These are phyloP conservation scores for Lathyrus aphaca DNA, from an alignment of 306 rosid species.

Conservation along the genomic window DNA sequence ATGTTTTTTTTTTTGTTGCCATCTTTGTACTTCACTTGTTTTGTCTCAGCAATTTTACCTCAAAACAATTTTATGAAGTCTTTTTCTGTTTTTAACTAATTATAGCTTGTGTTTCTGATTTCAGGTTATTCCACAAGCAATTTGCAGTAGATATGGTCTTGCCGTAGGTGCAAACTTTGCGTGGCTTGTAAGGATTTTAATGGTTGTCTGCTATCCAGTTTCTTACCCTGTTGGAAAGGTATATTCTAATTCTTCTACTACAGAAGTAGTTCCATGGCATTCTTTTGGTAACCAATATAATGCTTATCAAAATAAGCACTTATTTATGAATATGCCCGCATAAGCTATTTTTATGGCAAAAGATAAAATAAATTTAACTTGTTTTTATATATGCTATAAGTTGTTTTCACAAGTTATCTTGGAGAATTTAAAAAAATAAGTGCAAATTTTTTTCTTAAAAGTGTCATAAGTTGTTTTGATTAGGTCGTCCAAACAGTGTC, in stretches of 20 bases:
- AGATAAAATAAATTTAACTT: too few species aligned
- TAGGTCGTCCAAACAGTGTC: too few species aligned
- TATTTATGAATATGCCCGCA: too few species aligned
- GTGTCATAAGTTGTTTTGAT: too few species aligned
- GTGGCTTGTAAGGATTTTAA: constrained; percentile 77
- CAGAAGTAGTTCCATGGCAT: constrained; percentile 11
- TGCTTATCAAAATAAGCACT: background rate
- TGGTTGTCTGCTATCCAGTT: constrained; percentile 87
- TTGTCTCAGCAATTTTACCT: background rate
- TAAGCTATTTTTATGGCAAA: too few species aligned
- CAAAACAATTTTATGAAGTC: background rate
- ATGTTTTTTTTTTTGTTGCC: constrained; percentile 11
- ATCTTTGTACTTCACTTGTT: background rate
- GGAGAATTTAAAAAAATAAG: too few species aligned
- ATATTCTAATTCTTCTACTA: constrained; percentile 19
- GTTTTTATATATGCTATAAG: too few species aligned
- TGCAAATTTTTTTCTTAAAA: too few species aligned
- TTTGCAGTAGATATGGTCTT: constrained; percentile 93
- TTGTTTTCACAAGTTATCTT: too few species aligned
- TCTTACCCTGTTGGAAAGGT: constrained; percentile 96
- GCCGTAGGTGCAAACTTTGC: constrained; percentile 93
- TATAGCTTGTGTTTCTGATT: constrained; percentile 17
- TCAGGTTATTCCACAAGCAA: constrained; percentile 98
- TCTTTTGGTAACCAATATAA: constrained; percentile 30
- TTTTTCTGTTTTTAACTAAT: background rate